Base-by-base conservation (phyloP, 2,329 filamentous ascomycete species). In the Chaetomium strumarium region DNA sequence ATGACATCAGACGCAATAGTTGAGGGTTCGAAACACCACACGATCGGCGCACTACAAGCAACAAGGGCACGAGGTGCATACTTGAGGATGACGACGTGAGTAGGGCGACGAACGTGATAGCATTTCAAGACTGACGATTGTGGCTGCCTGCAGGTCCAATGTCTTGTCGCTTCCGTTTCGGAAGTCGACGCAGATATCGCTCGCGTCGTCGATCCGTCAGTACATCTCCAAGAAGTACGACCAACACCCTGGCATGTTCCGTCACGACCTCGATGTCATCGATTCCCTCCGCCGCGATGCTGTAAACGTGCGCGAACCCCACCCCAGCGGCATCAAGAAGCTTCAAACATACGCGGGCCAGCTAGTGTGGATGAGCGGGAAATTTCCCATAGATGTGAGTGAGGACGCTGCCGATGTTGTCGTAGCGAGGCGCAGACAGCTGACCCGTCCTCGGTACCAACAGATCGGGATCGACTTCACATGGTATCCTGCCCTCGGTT, bases 171-270 rank as follows among this genome's bases (percentile, higher is more conserved):
- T 96, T 57, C 91, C 92, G 9, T 97, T 97, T 71, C 89, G 92
- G 63, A 88, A 85, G 66, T 92, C 90, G 47, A 83, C 87, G 58
- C 79, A 85, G 52, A 77, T 96, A 38, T 86, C 86, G 54, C 79
- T 97, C 56, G 86, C 88, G 51, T 77, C 82, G 56, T 87, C 90
- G 46, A 90, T 99, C 67, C 90, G 88, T 59, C 85, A 93, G 67
- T 97, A 99, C 74, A 97, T 99, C 65, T 95, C 90, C 56, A 86
- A 83, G 70, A 96, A 97, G 78, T 97, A 97, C 85, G 92, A 97
- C 70, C 93, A 99, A 68, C 92, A 96, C 67, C 92, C 93, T 33
- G 90, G 96, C 70, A 95, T 96, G 86, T 99, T 99, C 71, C 82
- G 83, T 58, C 80, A 88, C 58, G 93, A 99, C 72, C 82, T 83